Evolutionary conservation across 1,284 basidiomycete genomes (phyloP), one percentile per base, ranked within the genome.

Genomic region (Malassezia psittaci): DNA sequence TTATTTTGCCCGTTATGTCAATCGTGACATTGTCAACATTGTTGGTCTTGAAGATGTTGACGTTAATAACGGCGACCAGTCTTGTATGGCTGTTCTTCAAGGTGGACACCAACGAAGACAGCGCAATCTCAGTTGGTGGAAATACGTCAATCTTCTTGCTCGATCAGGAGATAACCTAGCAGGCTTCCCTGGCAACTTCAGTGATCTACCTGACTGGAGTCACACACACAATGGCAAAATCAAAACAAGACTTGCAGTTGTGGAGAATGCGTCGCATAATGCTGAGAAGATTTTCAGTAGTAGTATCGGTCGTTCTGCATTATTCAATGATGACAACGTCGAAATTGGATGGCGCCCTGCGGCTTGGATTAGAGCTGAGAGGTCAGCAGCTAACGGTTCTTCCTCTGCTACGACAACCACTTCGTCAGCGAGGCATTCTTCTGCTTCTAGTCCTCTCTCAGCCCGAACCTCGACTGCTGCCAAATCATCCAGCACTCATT

Each of bases 61-160:
- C 0, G 16, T 13, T 13, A 36, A 43, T 1, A 54, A 24, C 39
- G 72, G 72, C 15, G 72, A 74, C 44, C 66, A 68, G 44, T 65
- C 66, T 56, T 73, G 72, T 51, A 70, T 70, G 69, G 72, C 70
- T 5, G 36, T 64, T 6, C 53, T 71, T 3, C 70, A 70, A 47
- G 72, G 72, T 24, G 72, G 72, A 6, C 49, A 53, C 0, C 59
- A 60, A 11, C 53, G 72, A 1, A 50, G 70, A 5, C 68, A 74
- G 52, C 56, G 72, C 5, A 72, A 70, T 48, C 46, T 73, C 32
- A 59, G 57, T 29, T 74, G 69, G 66, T 74, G 69, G 68, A 63
- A 65, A 53, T 72, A 72, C 59, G 61, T 72, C 48, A 71, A 72
- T 51, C 53, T 54, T 35, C 57, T 74, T 3, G 68, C 67, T 2